Conservation (phyloP, 2,329 filamentous ascomycete genomes). For the Didymella arachidicola region DNA sequence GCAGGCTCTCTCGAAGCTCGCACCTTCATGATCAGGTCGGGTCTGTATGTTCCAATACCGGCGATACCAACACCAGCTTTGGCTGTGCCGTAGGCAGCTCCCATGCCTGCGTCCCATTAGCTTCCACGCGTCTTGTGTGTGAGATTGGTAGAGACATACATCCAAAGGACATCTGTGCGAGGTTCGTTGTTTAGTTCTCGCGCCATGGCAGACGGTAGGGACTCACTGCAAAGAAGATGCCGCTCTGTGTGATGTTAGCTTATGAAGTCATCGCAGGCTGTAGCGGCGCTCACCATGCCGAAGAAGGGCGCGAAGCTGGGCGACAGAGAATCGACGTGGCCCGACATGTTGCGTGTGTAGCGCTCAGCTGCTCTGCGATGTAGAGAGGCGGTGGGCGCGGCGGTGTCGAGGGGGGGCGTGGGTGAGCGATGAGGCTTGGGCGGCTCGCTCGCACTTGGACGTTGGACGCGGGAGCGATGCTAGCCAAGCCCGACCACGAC, state of each 20-base stretch:
- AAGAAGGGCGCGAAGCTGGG: conserved; percentile 88
- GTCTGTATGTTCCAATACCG: conserved; percentile 82
- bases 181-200: conserved; percentile 34
- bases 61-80: conserved; percentile 90
- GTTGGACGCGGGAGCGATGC: background rate
- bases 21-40: conserved; percentile 92
- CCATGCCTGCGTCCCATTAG: conserved; percentile 61
- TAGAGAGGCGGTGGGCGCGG: background rate
- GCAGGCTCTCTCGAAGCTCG: background rate
- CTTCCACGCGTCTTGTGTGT: conserved; percentile 13
- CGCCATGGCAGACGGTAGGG: conserved; percentile 17
- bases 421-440: conserved; percentile 7
- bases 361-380: conserved; percentile 2
- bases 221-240: conserved; percentile 73
- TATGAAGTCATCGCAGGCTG: conserved; percentile 31
- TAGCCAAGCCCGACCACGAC: background rate
- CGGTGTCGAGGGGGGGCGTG: background rate
- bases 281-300: conserved; percentile 73
- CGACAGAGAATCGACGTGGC: conserved; percentile 49
- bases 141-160: conserved; percentile 62
- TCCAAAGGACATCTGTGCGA: conserved; percentile 75
- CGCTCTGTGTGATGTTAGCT: conserved; percentile 64
- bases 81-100: conserved; percentile 85
- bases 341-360: conserved; percentile 31
- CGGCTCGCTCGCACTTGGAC: conserved; percentile 2